Conservation (phyloP, 2,329 filamentous ascomycete genomes). For the Alternaria sp. region DNA sequence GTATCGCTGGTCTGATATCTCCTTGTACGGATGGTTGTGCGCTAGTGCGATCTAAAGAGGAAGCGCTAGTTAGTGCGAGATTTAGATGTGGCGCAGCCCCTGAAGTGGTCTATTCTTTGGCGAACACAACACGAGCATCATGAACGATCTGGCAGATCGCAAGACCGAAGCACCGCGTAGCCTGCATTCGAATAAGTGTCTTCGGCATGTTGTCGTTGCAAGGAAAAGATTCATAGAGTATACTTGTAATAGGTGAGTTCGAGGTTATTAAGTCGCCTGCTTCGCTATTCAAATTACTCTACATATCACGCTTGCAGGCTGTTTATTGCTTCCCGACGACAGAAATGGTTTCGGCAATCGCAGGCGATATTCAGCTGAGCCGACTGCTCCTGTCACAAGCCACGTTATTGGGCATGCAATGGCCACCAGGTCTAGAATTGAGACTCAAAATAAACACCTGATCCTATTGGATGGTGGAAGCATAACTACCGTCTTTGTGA, state of each 20-base stretch:
- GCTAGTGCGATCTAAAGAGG: conserved; percentile 4
- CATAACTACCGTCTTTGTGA: not conserved
- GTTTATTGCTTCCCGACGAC: not conserved
- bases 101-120: conserved; percentile 20
- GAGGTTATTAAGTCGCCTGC: not conserved
- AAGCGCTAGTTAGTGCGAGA: conserved; percentile 14
- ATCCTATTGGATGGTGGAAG: conserved; percentile 1
- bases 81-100: conserved; percentile 19
- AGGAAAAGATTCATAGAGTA: no score
- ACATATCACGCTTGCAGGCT: not conserved
- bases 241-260: not conserved
- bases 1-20: conserved; percentile 9
- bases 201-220: not conserved
- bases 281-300: not conserved
- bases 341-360: not conserved
- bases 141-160: not conserved
- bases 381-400: conserved; percentile 12
- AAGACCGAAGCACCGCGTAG: not conserved
- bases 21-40: conserved; percentile 6
- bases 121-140: conserved; percentile 16
- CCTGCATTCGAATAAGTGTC: not conserved
- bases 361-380: not conserved
- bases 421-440: conserved; percentile 16
- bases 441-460: conserved; percentile 1
- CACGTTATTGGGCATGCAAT: conserved; percentile 19